Percentiles rank a stretch among this genome's conserved stretches.
These are phyloP conservation scores for Candolleomyces eurysporus DNA, from an alignment of 768 basidiomycete species.

Conservation along the genomic window DNA sequence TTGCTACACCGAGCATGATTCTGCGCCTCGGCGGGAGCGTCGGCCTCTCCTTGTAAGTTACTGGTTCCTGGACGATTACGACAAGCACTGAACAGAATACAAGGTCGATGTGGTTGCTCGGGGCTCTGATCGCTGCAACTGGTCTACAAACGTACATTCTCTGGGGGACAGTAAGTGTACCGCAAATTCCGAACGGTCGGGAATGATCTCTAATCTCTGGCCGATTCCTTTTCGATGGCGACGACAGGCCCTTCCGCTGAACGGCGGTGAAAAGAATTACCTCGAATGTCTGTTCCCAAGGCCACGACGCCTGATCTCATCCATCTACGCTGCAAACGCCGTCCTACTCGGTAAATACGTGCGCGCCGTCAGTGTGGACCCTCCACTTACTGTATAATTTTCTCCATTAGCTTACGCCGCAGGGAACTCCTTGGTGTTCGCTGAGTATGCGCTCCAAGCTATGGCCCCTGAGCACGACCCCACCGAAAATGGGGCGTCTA, in stretches of 20 bases:
- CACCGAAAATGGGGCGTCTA: neutral
- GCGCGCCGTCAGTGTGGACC: neutral
- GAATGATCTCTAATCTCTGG: neutral
- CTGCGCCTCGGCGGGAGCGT: conserved; percentile 30
- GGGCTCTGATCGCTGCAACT: conserved; percentile 31
- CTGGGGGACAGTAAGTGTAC: conserved; percentile 30
- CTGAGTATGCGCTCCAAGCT: conserved; percentile 41
- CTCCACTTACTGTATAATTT: neutral
- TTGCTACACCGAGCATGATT: conserved; percentile 34
- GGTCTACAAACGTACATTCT: conserved; percentile 37
- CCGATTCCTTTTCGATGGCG: neutral
- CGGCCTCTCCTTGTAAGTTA: conserved; percentile 27
- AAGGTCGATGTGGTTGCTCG: conserved; percentile 37
- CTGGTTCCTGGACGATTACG: neutral
- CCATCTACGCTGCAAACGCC: conserved; percentile 49
- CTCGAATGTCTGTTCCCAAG: conserved; percentile 53
- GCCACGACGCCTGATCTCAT: conserved; percentile 53
- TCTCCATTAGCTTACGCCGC: conserved; percentile 15
- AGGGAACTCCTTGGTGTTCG: conserved; percentile 51
- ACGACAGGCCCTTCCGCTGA: conserved; percentile 47
- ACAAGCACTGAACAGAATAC: neutral
- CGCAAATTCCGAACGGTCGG: neutral
- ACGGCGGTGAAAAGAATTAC: conserved; percentile 65
- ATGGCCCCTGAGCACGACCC: conserved; percentile 9
- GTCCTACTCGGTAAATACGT: conserved; percentile 34